Conservation (phyloP, 176 grass and related monocot genomes). For the Carex littledalei region DNA sequence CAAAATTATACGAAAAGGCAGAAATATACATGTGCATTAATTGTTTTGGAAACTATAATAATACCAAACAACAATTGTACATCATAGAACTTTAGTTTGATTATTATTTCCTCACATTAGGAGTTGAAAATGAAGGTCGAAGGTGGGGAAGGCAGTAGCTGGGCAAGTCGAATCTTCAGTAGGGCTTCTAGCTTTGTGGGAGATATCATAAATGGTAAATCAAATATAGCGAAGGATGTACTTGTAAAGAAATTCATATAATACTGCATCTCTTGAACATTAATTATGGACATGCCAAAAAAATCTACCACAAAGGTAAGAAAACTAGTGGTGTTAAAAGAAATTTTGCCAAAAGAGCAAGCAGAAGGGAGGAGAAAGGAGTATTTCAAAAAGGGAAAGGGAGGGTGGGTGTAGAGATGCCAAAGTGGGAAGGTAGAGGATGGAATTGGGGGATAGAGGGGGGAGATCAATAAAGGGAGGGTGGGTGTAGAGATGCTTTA, state of each 20-base stretch:
- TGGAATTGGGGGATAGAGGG: too few species aligned
- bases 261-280: neutral
- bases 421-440: too few species aligned
- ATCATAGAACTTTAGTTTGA: neutral
- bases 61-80: neutral
- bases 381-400: too few species aligned
- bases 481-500: too few species aligned
- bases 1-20: neutral
- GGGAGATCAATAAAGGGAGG: too few species aligned
- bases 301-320: neutral
- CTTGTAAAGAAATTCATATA: neutral
- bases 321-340: neutral
- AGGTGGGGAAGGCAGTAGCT: constrained; percentile 3
- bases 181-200: constrained; percentile 1
- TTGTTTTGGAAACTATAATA: neutral
- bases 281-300: neutral
- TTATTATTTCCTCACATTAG: neutral
- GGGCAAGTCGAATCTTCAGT: neutral
- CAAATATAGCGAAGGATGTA: neutral
- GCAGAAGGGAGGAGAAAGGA: too few species aligned
- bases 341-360: neutral
- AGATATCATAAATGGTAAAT: neutral
- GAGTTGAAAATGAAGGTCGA: constrained; percentile 7
- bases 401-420: too few species aligned
- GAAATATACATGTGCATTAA: neutral